phyloP scores from a whole-genome alignment of 805 yeast genomes.

The Tetrapisispora fleetii region DNA sequence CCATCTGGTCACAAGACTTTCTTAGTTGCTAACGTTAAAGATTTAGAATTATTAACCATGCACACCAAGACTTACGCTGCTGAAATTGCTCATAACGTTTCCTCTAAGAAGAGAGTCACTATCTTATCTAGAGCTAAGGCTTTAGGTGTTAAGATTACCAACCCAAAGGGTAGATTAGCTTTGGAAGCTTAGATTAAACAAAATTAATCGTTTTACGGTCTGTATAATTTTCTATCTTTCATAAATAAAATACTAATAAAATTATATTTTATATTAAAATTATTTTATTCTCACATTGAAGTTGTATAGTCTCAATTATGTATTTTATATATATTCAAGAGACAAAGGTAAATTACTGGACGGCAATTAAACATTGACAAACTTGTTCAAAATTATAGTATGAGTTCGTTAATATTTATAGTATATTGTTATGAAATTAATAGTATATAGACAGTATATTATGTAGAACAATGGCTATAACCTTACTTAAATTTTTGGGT shows the following conservation, averaged over 20 bases:
- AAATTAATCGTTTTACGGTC: conserved; percentile 3
- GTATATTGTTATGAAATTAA: not conserved
- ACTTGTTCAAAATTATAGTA: no score
- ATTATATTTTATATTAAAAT: conserved; percentile 3
- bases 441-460: not conserved
- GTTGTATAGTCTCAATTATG: no score
- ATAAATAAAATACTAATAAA: conserved; percentile 3
- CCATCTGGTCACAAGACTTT: conserved; percentile 98
- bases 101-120: conserved; percentile 96
- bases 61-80: conserved; percentile 99
- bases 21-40: conserved; percentile 85
- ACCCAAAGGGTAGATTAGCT: conserved; percentile 97
- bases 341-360: no score
- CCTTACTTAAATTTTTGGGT: not conserved
- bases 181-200: conserved; percentile 71
- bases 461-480: not conserved
- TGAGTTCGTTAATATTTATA: no score
- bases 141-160: conserved; percentile 97
- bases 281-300: not conserved
- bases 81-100: conserved; percentile 98
- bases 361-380: no score
- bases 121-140: conserved; percentile 96
- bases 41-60: conserved; percentile 88
- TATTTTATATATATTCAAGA: no score
- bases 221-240: conserved; percentile 6